Percentiles rank a stretch among this genome's conserved stretches.
Conservation (phyloP, 2,329 filamentous ascomycete genomes). For the Aspergillus clavatus region DNA sequence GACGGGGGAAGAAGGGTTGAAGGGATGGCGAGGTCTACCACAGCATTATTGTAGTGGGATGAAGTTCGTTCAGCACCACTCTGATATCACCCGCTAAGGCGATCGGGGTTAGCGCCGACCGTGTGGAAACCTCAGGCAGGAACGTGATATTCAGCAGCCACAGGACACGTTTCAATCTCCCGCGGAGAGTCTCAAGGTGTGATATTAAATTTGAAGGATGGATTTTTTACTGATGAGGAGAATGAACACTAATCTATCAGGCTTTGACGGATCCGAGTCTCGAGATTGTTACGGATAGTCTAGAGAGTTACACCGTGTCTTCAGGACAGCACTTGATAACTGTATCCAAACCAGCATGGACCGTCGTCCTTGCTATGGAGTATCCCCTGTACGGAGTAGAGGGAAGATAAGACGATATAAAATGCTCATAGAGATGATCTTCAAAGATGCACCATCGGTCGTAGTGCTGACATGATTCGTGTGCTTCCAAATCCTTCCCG, state of each 20-base stretch:
- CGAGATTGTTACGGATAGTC: too few relatives aligned
- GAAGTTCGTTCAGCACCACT: slow-evolving; percentile 14
- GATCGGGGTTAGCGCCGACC: slow-evolving; percentile 5
- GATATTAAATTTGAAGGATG: too few relatives aligned
- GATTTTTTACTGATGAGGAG: too few relatives aligned
- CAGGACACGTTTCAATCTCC: too few relatives aligned
- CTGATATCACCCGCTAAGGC: slow-evolving; percentile 22
- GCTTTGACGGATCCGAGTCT: too few relatives aligned
- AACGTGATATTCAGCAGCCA: background rate
- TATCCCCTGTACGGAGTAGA: background rate
- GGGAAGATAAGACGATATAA: background rate
- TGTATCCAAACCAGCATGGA: background rate
- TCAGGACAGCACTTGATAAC: too few relatives aligned
- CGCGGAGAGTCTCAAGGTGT: too few relatives aligned
- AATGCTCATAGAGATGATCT: background rate
- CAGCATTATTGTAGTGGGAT: slow-evolving; percentile 21
- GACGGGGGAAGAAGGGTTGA: slow-evolving; percentile 12
- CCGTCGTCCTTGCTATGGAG: background rate
- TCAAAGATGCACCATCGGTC: background rate
- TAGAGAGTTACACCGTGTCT: too few relatives aligned
- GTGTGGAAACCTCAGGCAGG: slow-evolving; percentile 12
- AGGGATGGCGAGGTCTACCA: slow-evolving; percentile 15
- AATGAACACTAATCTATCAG: too few relatives aligned
- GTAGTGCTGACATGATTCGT: background rate
- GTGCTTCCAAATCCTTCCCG: background rate